Evolutionary conservation across 2,329 filamentous ascomycete genomes (phyloP), one percentile per base, ranked within the genome.

Genomic region (Helicocarpus griseus): DNA sequence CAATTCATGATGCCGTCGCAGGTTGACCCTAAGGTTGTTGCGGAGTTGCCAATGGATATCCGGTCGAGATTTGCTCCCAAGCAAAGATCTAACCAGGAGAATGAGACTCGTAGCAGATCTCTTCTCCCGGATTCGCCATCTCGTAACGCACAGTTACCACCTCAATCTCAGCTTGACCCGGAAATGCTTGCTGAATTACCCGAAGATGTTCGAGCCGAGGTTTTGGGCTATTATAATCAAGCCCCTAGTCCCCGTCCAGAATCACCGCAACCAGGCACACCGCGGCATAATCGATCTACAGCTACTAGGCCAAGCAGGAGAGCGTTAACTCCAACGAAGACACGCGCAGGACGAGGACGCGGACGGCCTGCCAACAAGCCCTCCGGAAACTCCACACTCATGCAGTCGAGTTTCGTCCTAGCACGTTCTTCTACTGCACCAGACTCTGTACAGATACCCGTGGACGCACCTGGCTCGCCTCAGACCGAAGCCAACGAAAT

Each of bases 1-100:
- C 93, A 98, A 61, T 98, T 98, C 61, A 81, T 97, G 44, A 76
- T 98, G 59, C 93, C 93, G 17, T 68, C 69, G 0, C 87, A 95
- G 58, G 79, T 87, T 2, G 93, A 98, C 63, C 83, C 85, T 0
- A 74, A 77, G n/a, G 85, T 95, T 0, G 69, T 97, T 3, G 86
- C 86, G 1, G 89, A 94, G 61, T 75, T 98, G 3, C 91, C 91
- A 0, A 76, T 75, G 29, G 88, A 95, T 63, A 95, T 97, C 56
- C 80, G 88, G 54, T 82, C 81, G 29, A 87, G 81, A 62, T 76
- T 97, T 8, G 75, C 86, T 55, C 78, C 77, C 7, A 83, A 85
- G 61, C 73, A 70, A 52, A 69, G 65, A 33, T 52, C 51, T 21
- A 54, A 50, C 50, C 54, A 51, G 19, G 50, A 52, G 61, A 57